Evolutionary conservation across 305 asterid species (phyloP), one percentile per base, ranked within the genome.

Genomic region (Plantago rigida): DNA sequence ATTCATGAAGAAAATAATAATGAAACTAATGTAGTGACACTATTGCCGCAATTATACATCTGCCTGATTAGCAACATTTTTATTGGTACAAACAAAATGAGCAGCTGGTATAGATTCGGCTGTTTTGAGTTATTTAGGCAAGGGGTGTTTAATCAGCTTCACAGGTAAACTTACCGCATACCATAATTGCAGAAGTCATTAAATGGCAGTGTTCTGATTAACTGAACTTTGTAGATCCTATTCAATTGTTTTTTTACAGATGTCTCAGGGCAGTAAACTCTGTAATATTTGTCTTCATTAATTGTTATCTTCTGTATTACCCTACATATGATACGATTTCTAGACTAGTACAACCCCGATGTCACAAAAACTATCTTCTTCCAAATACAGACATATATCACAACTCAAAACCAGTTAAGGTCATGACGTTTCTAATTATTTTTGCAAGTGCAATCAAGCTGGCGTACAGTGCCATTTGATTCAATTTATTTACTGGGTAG

Each of bases 401-500:
- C 56, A 19, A 22, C 26, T 63, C 50, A 26, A 3, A 45, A 46
- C 53, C 48, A 49, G n/a, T 57, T 52, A 22, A 2, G 49, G 67
- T 5, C 9, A 15, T 28, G 59, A 4, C 29, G 53, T 60, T 67
- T 51, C 51, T 39, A 22, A 31, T 19, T 14, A 49, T 36, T 61
- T 49, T 49, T 7, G 49, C 12, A 51, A 61, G 59, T 59, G 49
- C 44, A 5, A 9, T 46, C 47, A 63, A 48, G 48, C 70, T 70
- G 59, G 15, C 62, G 53, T 41, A 34, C 41, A 36, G 6, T 36
- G 44, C 9, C 44, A 36, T 26, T 69, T 66, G 71, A 57, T 69
- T 75, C 65, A 72, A 65, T 65, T 36, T 36, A 36, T 36, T 36
- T 8, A 36, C 44, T 7, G 10, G 10, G 66, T 31, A 50, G 45